Evolutionary conservation across 805 yeast species (phyloP).

Genomic region (Wickerhamomyces queroliae): DNA sequence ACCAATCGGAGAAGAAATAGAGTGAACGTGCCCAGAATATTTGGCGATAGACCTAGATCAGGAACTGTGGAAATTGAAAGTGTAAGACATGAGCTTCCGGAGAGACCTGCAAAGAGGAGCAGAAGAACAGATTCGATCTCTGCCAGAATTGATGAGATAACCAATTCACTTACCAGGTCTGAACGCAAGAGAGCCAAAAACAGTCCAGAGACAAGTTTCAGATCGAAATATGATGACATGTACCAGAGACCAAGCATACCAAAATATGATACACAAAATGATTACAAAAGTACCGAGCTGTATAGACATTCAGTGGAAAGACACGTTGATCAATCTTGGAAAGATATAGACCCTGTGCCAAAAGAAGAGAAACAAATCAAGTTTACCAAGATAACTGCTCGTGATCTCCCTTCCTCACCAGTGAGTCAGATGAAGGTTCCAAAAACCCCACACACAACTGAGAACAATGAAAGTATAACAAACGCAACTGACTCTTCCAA

Average conservation of each 20-base stretch:
- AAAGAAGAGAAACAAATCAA: neutral
- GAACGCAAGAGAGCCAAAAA: too few relatives aligned
- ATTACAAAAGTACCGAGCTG: too few relatives aligned
- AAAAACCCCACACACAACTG: neutral
- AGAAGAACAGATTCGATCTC: neutral
- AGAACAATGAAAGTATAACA: neutral
- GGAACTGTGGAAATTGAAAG: neutral
- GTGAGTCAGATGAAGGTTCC: neutral
- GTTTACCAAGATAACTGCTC: neutral
- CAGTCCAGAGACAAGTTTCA: too few relatives aligned
- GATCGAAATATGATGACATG: too few relatives aligned
- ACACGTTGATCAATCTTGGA: too few relatives aligned
- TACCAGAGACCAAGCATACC: too few relatives aligned
- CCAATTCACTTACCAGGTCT: too few relatives aligned
- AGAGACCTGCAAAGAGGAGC: neutral
- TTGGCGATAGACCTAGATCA: too few relatives aligned
- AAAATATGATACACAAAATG: too few relatives aligned
- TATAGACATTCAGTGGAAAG: too few relatives aligned
- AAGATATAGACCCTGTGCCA: neutral
- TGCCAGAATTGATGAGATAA: neutral
- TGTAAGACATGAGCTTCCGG: neutral
- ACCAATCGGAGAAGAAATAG: constrained; percentile 4
- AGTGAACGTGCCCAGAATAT: too few relatives aligned
- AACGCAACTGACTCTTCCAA: neutral
- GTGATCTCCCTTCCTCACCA: constrained; percentile 3